Percentiles rank a stretch among this genome's conserved stretches.
phyloP scores from a whole-genome alignment of 768 basidiomycete species.

The Cystoderma amianthinum region DNA sequence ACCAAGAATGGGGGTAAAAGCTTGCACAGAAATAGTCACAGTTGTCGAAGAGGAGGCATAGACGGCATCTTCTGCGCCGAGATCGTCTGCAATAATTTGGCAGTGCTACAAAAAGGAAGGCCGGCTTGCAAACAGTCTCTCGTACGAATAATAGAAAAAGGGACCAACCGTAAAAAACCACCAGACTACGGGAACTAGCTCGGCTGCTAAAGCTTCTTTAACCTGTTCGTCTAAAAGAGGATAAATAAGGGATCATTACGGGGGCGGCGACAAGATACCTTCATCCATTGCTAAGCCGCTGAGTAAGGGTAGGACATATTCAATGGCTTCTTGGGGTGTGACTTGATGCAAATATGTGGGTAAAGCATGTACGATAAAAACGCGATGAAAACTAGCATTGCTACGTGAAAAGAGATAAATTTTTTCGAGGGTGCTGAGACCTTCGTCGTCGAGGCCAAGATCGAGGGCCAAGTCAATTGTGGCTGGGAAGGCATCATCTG shows the following conservation, averaged over 20 bases:
- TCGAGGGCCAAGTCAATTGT: slow-evolving; percentile 28
- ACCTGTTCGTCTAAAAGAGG: slow-evolving; percentile 66
- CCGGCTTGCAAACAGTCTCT: not conserved
- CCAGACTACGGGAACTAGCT: slow-evolving; percentile 81
- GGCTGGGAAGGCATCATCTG: slow-evolving; percentile 28
- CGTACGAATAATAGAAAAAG: slow-evolving; percentile 5
- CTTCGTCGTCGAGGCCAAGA: slow-evolving; percentile 64
- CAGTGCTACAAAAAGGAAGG: slow-evolving; percentile 43
- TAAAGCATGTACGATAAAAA: slow-evolving; percentile 81
- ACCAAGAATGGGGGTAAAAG: slow-evolving; percentile 89
- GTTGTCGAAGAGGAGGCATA: slow-evolving; percentile 26
- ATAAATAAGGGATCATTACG: slow-evolving; percentile 4
- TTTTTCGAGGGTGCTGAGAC: slow-evolving; percentile 78
- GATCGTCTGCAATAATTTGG: slow-evolving; percentile 50
- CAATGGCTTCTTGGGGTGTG: slow-evolving; percentile 80
- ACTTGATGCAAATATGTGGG: slow-evolving; percentile 74
- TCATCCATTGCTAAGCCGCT: slow-evolving; percentile 80
- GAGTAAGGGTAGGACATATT: slow-evolving; percentile 91
- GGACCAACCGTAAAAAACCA: slow-evolving; percentile 73
- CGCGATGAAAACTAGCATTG: slow-evolving; percentile 51
- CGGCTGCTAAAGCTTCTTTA: slow-evolving; percentile 79
- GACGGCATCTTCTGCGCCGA: slow-evolving; percentile 19
- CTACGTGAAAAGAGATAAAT: slow-evolving; percentile 88
- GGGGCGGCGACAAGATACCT: slow-evolving; percentile 36
- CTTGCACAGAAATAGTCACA: slow-evolving; percentile 64